These are phyloP conservation scores for Combretum micranthum DNA, from an alignment of 345 rosid species.

Conservation along the genomic window DNA sequence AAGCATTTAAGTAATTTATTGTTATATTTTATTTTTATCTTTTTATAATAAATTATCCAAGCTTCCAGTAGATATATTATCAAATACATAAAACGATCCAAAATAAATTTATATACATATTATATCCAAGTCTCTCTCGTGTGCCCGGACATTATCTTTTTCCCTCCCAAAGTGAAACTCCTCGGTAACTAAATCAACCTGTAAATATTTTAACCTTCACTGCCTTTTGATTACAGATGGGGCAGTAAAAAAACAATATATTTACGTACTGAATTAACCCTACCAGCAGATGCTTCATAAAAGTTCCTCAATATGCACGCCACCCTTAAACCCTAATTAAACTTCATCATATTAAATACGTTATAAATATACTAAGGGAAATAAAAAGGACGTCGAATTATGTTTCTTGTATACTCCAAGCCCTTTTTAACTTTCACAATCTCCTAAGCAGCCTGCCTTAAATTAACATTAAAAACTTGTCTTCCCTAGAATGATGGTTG, in stretches of 20 bases:
- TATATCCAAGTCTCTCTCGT: slow-evolving; percentile 10
- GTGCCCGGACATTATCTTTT: slow-evolving; percentile 17
- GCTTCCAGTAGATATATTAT: too few relatives aligned
- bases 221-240: too few relatives aligned
- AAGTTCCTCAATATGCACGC: slow-evolving; percentile 25
- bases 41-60: too few relatives aligned
- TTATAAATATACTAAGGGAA: background rate
- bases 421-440: slow-evolving; percentile 54
- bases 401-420: slow-evolving; percentile 14
- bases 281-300: slow-evolving; percentile 2
- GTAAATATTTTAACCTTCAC: too few relatives aligned
- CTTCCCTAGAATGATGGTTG: too few relatives aligned
- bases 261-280: background rate
- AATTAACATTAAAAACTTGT: slow-evolving; percentile 8
- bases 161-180: slow-evolving; percentile 72
- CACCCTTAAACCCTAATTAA: too few relatives aligned
- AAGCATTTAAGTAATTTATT: too few relatives aligned
- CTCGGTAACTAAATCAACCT: slow-evolving; percentile 45
- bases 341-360: background rate
- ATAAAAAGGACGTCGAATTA: slow-evolving; percentile 24
- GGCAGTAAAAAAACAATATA: too few relatives aligned
- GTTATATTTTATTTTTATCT: too few relatives aligned
- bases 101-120: too few relatives aligned
- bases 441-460: slow-evolving; percentile 45
- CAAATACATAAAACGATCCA: background rate